Percentiles rank a stretch among this genome's conserved stretches.
Evolutionary conservation across 805 yeast species (phyloP).

Genomic region (Barnettozyma vustinii): DNA sequence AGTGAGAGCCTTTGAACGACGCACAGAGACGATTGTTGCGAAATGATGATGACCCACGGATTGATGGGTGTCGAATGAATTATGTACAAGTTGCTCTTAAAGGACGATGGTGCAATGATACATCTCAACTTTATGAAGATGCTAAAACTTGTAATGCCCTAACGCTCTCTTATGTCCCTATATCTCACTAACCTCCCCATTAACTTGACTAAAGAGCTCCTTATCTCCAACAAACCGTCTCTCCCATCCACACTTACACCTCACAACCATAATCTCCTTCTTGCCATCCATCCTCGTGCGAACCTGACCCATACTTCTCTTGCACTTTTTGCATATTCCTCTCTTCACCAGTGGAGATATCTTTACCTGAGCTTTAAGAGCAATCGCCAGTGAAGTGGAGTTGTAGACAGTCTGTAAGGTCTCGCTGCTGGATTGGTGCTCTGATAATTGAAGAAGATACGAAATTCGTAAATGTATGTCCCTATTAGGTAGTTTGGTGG

Average conservation of each 20-base stretch:
- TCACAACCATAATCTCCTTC: slow-evolving; percentile 41
- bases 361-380: slow-evolving; percentile 40
- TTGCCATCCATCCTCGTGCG: slow-evolving; percentile 40
- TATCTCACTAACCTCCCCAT: slow-evolving; percentile 1
- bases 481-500: background rate
- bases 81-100: too few species aligned
- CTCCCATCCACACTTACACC: slow-evolving; percentile 47
- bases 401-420: background rate
- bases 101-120: too few species aligned
- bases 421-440: background rate
- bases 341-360: slow-evolving; percentile 58
- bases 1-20: too few species aligned
- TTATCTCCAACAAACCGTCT: slow-evolving; percentile 58
- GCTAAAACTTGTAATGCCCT: background rate
- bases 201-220: slow-evolving; percentile 39
- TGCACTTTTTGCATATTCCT: slow-evolving; percentile 63
- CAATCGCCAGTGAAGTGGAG: background rate
- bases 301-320: slow-evolving; percentile 44
- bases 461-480: slow-evolving; percentile 4
- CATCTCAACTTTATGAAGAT: too few species aligned
- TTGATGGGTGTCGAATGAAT: too few species aligned
- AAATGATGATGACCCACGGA: too few species aligned
- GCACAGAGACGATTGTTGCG: too few species aligned
- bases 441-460: slow-evolving; percentile 5
- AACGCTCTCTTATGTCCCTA: background rate